Percentiles rank a stretch among this genome's conserved stretches.
Evolutionary conservation across 2,329 filamentous ascomycete species (phyloP).

Genomic region (Uncinocarpus reesii): DNA sequence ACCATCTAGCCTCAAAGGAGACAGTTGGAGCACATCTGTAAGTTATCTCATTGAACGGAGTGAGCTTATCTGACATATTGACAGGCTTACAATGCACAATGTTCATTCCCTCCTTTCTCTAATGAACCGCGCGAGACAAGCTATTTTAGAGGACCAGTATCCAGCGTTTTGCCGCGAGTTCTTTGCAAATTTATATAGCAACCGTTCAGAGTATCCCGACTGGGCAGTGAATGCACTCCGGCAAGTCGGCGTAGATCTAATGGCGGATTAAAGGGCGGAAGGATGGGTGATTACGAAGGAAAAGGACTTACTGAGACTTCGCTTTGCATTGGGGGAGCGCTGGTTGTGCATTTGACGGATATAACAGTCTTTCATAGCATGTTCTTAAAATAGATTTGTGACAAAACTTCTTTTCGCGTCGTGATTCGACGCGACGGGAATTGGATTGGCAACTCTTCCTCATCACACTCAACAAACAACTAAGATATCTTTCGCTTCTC

Average conservation of each 20-base stretch:
- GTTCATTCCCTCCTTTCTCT: slow-evolving; percentile 82
- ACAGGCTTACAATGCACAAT: slow-evolving; percentile 80
- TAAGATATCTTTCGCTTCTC: not conserved
- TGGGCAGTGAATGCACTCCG: slow-evolving; percentile 77
- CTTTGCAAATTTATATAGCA: slow-evolving; percentile 62
- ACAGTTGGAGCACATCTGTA: slow-evolving; percentile 72
- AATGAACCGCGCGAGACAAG: slow-evolving; percentile 63
- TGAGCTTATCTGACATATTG: not conserved
- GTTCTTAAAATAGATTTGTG: slow-evolving; percentile 1
- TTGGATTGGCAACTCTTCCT: not conserved
- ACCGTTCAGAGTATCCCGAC: slow-evolving; percentile 57
- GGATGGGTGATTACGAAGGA: not conserved
- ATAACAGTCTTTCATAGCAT: not conserved
- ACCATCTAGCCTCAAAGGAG: slow-evolving; percentile 88
- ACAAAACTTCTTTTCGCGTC: slow-evolving; percentile 8
- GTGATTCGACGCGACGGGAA: not conserved
- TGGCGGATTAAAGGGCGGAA: slow-evolving; percentile 27
- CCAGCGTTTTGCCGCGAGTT: slow-evolving; percentile 68
- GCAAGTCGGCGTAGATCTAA: slow-evolving; percentile 68
- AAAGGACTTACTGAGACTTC: not conserved
- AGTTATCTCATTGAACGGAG: slow-evolving; percentile 16
- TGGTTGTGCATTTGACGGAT: not conserved
- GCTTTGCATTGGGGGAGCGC: not conserved
- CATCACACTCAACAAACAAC: not conserved
- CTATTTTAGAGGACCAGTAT: slow-evolving; percentile 71